Evolutionary conservation across 1,139 yeast genomes (phyloP), one percentile per base, ranked within the genome.

Genomic region (Yueomyces sp.): DNA sequence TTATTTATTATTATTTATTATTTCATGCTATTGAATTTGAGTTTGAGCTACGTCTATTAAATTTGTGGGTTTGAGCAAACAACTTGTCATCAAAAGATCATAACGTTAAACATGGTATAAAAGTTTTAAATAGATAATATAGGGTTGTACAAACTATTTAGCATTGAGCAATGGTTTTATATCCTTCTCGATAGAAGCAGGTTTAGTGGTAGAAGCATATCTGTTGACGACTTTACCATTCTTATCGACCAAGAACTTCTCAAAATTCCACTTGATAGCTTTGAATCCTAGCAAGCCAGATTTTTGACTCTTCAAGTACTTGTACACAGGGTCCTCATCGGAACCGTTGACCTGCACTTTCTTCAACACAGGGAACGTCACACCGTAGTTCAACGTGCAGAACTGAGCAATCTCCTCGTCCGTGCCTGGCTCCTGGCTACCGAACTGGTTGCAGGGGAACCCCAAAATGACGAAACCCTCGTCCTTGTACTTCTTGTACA

Each of bases 261-360:
- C 97, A 60, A 89, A 91, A 68, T 91, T 91, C 98, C 97, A 91
- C 62, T 84, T 78, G 54, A 89, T 74, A 31, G 95, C 91, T 47
- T 70, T 72, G 62, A 86, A 78, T 12, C 95, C 95, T 39, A 87
- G 63, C 11, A 74, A 53, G 26, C 93, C 94, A 7, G 77, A 50
- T 46, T 69, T 70, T 43, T 63, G 58, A 28, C 46, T 44, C 70
- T 91, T 91, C 62, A 91, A 73, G 68, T 60, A 89, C 54, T 74
- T 68, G 68, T 77, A 91, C 36, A 91, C 89, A 27, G 93, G 86
- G 58, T 83, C 91, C 34, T 85, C 78, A 37, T 77, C 65, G 53
- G 71, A 66, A 41, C 98, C 98, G 61, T 91, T 91, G 53, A 91
- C 98, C 34, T 89, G 89, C 47, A 87, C 63, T 70, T 89, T 91